Conservation (phyloP, 306 rosid genomes). For the Purshia tridentata region DNA sequence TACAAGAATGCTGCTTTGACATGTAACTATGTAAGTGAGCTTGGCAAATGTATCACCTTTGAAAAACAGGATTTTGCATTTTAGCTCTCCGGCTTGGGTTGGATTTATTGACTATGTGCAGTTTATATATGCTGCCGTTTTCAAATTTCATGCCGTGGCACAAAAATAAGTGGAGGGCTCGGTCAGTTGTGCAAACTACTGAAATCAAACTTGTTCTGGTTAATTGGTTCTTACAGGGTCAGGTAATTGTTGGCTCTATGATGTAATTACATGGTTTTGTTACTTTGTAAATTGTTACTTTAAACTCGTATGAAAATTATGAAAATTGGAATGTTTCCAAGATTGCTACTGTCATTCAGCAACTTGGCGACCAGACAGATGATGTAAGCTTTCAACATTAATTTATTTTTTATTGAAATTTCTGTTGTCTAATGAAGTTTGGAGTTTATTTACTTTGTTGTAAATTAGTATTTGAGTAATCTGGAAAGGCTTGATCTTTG, state of each 20-base stretch:
- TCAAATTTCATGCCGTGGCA: conserved; percentile 3
- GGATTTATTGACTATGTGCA: conserved; percentile 4
- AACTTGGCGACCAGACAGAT: neutral
- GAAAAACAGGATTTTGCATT: neutral
- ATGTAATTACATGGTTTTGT: conserved; percentile 4
- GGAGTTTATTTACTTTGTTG: neutral
- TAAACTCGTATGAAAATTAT: neutral
- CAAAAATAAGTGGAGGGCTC: neutral
- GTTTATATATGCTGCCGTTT: conserved; percentile 5
- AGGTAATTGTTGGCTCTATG: neutral
- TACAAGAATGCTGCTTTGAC: neutral
- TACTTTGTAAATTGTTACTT: neutral
- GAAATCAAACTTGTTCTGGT: neutral
- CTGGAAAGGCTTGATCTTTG: neutral
- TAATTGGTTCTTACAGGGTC: conserved; percentile 3
- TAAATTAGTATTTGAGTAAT: neutral
- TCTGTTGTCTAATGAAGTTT: neutral
- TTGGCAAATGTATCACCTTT: neutral
- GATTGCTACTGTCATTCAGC: neutral
- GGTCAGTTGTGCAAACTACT: neutral
- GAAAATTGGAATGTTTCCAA: neutral
- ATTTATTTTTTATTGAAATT: neutral
- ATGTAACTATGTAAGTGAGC: neutral
- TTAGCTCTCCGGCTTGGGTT: conserved; percentile 1
- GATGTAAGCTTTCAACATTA: neutral